These are phyloP conservation scores for Gynochthodes officinalis DNA, from an alignment of 257 asterid genomes.

Conservation along the genomic window DNA sequence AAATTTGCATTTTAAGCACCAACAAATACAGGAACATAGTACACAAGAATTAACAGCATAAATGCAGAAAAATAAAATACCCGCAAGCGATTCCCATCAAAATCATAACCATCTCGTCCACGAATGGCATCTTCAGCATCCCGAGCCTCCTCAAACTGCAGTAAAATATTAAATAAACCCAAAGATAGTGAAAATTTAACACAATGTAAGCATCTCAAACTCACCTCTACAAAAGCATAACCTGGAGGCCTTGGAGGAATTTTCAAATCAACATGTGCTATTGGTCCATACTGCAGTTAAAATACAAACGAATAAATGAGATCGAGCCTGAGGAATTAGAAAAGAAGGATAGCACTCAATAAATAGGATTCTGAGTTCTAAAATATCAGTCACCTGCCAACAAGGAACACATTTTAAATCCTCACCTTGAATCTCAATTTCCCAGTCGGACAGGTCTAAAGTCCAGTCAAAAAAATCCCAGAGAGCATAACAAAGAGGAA, in stretches of 20 bases:
- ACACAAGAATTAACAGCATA: neutral
- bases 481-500: no score
- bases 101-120: constrained; percentile 99
- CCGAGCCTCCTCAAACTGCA: constrained; percentile 91
- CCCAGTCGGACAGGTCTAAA: no score
- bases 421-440: no score
- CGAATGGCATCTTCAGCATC: constrained; percentile 99
- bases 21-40: neutral
- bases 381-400: neutral
- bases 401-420: no score
- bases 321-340: neutral
- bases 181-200: constrained; percentile 7
- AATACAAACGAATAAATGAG: constrained; percentile 8
- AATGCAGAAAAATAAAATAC: constrained; percentile 34
- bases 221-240: constrained; percentile 97
- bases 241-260: constrained; percentile 99
- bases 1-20: constrained; percentile 9
- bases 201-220: constrained; percentile 10
- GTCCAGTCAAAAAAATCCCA: no score
- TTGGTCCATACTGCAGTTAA: constrained; percentile 74
- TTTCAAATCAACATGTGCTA: constrained; percentile 91
- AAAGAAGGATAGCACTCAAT: neutral
- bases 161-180: constrained; percentile 1
- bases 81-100: constrained; percentile 94
- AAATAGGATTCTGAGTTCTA: neutral